Evolutionary conservation across 345 rosid species (phyloP), one percentile per base, ranked within the genome.

Genomic region (Hibiscus tridactylites): DNA sequence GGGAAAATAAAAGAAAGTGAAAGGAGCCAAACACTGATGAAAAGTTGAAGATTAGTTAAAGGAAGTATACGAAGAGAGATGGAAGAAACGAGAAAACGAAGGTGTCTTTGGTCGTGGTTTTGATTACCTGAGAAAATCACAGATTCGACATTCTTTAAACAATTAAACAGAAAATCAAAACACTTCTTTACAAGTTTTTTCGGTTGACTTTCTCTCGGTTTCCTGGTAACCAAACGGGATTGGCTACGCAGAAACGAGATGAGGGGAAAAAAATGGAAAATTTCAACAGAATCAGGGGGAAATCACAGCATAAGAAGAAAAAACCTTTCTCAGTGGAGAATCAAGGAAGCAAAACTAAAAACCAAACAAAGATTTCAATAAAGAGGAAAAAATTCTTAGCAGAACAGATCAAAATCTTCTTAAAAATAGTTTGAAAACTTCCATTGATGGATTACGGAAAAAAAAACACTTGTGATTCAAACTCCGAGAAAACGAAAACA

Each of bases 191-290:
- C 31, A 50, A 68, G 49, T 60, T 4, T 64, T 16, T 24, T 37
- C 21, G 53, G 50, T 21, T 53, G 1, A 24, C 33, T 72, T 68
- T 46, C 21, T 64, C 44, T 29, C 21, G 33, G 17, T 47, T 70
- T 46, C 35, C 31, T 29, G 61, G 71, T 16, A 62, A 61, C 50
- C 61, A 35, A 64, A 74, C 47, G 21, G 68, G 65, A 50, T 33
- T 60, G 42, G 49, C 35, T 33, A 49, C 39, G 49, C 47, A 78
- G 7, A 6, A 46, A 42, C 31, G 5, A 6, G 62, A 71, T 47
- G 15, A 60, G 5, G 0, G 0, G 1, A 42, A 21, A n/a, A 19
- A 39, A 4, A 17, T 39, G 49, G 16, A 56, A 56, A 59, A 44
- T 26, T 5, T 19, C 24, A 37, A 58, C 58, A 31, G 42, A 47